phyloP scores from a whole-genome alignment of 2,329 filamentous ascomycete genomes.

The Metarhizium rileyi region DNA sequence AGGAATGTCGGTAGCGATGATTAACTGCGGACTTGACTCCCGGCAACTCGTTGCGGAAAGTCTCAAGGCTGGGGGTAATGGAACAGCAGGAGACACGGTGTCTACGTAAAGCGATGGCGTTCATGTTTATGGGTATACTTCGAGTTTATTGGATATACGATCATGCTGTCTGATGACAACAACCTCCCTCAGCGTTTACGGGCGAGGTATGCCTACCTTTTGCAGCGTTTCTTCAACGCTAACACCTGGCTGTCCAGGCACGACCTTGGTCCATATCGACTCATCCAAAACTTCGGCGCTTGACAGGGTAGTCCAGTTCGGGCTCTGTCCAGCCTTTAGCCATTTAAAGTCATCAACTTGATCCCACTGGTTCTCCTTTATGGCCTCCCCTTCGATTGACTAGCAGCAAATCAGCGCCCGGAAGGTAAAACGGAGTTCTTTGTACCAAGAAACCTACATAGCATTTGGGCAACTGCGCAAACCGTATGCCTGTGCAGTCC shows the following conservation, averaged over 20 bases:
- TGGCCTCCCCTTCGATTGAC: slow-evolving; percentile 19
- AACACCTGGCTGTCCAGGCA: slow-evolving; percentile 52
- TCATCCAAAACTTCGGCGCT: slow-evolving; percentile 49
- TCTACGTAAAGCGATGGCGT: slow-evolving; percentile 8
- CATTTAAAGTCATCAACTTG: slow-evolving; percentile 97
- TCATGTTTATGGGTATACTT: slow-evolving; percentile 1
- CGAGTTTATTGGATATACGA: neutral
- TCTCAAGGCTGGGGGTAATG: neutral
- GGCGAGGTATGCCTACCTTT: slow-evolving; percentile 30
- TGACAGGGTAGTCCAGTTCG: slow-evolving; percentile 71
- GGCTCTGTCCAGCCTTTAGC: slow-evolving; percentile 77
- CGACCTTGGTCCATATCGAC: slow-evolving; percentile 57
- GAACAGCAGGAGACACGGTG: neutral
- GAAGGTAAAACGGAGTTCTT: neutral
- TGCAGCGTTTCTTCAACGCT: slow-evolving; percentile 57
- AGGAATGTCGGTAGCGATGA: slow-evolving; percentile 20
- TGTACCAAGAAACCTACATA: slow-evolving; percentile 49
- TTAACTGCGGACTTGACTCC: slow-evolving; percentile 31
- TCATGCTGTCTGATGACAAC: neutral
- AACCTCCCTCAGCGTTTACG: neutral
- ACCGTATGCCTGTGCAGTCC: slow-evolving; percentile 68
- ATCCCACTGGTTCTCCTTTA: slow-evolving; percentile 63
- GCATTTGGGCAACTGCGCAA: slow-evolving; percentile 60
- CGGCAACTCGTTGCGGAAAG: neutral
- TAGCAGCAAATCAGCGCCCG: slow-evolving; percentile 8